Conservation (phyloP, 805 yeast species). For the Sugiyamaella lignohabitans region DNA sequence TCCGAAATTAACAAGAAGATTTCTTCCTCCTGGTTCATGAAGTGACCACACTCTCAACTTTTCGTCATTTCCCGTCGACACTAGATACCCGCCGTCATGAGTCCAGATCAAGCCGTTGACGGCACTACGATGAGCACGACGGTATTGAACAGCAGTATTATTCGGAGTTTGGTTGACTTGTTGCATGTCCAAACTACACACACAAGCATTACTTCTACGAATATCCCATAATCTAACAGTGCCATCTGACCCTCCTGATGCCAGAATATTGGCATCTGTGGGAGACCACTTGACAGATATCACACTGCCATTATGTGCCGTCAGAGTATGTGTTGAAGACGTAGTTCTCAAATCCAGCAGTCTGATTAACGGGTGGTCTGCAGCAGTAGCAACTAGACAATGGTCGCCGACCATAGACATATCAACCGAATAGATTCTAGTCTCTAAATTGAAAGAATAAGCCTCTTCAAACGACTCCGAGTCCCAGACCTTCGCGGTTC, state of each 20-base stretch:
- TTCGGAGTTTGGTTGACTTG: constrained; percentile 34
- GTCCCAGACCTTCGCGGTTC: constrained; percentile 74
- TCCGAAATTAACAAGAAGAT: constrained; percentile 67
- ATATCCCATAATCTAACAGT: constrained; percentile 82
- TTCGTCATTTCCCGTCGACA: constrained; percentile 75
- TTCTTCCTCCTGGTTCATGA: constrained; percentile 43
- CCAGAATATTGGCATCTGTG: constrained; percentile 48
- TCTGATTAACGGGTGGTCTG: constrained; percentile 62
- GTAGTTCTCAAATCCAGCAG: constrained; percentile 68
- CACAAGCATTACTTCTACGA: constrained; percentile 57
- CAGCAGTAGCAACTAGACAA: constrained; percentile 61
- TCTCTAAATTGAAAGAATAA: constrained; percentile 55
- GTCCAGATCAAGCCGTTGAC: constrained; percentile 79
- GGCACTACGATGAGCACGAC: constrained; percentile 64
- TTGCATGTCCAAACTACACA: constrained; percentile 55
- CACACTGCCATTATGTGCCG: constrained; percentile 54
- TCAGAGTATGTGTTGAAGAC: constrained; percentile 63
- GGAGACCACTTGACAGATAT: constrained; percentile 74
- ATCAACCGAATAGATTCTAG: constrained; percentile 63
- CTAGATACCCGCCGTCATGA: constrained; percentile 52
- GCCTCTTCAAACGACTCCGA: constrained; percentile 58
- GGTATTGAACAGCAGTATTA: constrained; percentile 26
- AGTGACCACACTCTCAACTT: constrained; percentile 75
- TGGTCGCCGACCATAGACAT: constrained; percentile 41
- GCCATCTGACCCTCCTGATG: constrained; percentile 79